These are phyloP conservation scores for Apiospora rasikravindrae DNA, from an alignment of 2,329 filamentous ascomycete genomes.

Conservation along the genomic window DNA sequence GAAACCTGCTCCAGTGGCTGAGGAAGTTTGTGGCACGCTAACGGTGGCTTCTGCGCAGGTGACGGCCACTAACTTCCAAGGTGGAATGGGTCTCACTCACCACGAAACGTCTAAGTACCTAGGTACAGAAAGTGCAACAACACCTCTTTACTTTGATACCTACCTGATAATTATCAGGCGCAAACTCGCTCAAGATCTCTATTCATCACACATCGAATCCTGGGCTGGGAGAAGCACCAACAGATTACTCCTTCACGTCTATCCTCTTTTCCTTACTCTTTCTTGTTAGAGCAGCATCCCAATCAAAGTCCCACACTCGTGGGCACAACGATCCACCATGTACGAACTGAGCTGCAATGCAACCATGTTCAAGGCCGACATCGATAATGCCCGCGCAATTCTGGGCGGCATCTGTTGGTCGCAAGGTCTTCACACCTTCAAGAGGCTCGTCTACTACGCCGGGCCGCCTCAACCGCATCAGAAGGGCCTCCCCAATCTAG, in stretches of 20 bases:
- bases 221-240: not conserved
- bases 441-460: slow-evolving; percentile 60
- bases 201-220: not conserved
- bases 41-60: not conserved
- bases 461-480: slow-evolving; percentile 47
- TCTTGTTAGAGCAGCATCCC: not conserved
- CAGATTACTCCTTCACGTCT: not conserved
- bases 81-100: not conserved
- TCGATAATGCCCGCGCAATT: slow-evolving; percentile 55
- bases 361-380: slow-evolving; percentile 55
- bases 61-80: not conserved
- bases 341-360: slow-evolving; percentile 66
- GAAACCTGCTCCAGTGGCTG: not conserved
- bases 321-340: slow-evolving; percentile 43
- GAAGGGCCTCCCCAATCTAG: slow-evolving; percentile 50
- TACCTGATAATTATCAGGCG: not conserved
- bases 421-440: slow-evolving; percentile 54
- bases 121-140: not conserved
- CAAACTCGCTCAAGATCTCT: not conserved
- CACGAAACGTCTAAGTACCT: not conserved
- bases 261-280: not conserved
- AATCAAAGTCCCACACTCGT: not conserved
- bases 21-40: not conserved
- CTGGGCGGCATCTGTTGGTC: slow-evolving; percentile 64
- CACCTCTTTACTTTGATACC: too few species aligned